Conservation (phyloP, 2,329 filamentous ascomycete genomes). For the Tothia fuscella region DNA sequence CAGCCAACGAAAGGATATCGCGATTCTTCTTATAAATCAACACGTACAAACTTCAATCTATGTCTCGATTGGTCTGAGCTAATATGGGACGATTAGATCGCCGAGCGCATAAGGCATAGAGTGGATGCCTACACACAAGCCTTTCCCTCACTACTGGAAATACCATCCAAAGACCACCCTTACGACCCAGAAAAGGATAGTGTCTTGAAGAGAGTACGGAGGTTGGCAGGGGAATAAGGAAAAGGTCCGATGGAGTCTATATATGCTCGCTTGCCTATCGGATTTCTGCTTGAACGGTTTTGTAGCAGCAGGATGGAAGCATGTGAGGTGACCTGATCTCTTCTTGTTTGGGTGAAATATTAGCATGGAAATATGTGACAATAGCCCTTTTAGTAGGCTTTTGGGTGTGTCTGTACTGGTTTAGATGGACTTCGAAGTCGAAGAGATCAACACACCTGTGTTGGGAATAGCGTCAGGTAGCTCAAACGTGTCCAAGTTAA, state of each 20-base stretch:
- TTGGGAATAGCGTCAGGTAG: no score
- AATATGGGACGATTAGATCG: conserved; percentile 48
- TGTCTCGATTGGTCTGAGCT: neutral
- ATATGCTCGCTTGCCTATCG: no score
- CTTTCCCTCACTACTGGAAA: conserved; percentile 92
- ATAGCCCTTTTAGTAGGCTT: no score
- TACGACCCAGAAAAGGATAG: conserved; percentile 99
- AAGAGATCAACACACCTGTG: no score
- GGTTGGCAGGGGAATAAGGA: conserved; percentile 50
- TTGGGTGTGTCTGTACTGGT: no score
- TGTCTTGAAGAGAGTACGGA: conserved; percentile 75
- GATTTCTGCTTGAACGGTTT: no score
- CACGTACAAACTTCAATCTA: conserved; percentile 49
- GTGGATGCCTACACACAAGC: conserved; percentile 89
- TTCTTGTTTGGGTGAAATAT: no score
- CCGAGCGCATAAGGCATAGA: conserved; percentile 80
- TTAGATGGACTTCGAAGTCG: no score
- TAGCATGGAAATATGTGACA: no score
- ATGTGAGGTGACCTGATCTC: no score
- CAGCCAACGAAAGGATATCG: conserved; percentile 85
- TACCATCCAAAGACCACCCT: conserved; percentile 96
- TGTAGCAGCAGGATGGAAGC: no score
- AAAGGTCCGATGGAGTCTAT: neutral
- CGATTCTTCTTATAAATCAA: conserved; percentile 93
- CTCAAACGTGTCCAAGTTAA: no score